Evolutionary conservation across 257 asterid genomes (phyloP).

Genomic region (Agastache rugosa): DNA sequence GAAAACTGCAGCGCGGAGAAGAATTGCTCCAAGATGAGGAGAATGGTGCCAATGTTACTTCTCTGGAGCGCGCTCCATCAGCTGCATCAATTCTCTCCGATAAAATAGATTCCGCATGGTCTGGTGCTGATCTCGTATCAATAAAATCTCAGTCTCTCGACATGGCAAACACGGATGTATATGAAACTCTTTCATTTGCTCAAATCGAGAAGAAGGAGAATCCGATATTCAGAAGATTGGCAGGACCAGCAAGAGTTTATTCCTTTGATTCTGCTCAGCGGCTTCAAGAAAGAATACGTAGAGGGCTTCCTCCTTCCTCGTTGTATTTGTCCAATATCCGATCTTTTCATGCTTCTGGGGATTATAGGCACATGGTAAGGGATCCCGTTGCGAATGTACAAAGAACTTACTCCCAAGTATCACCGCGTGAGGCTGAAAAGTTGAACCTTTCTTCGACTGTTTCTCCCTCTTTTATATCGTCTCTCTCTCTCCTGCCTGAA

Average conservation of each 20-base stretch:
- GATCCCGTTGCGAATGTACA: slow-evolving; percentile 68
- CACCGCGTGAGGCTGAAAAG: slow-evolving; percentile 59
- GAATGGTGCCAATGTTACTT: slow-evolving; percentile 30
- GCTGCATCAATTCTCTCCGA: slow-evolving; percentile 84
- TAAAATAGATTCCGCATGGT: slow-evolving; percentile 90
- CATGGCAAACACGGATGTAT: slow-evolving; percentile 37
- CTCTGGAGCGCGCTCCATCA: slow-evolving; percentile 65
- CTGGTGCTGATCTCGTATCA: slow-evolving; percentile 67
- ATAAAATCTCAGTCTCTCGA: slow-evolving; percentile 37
- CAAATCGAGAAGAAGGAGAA: slow-evolving; percentile 40
- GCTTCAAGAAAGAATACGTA: slow-evolving; percentile 68
- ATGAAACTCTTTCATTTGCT: slow-evolving; percentile 42
- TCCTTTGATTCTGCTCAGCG: slow-evolving; percentile 93
- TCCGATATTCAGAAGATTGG: slow-evolving; percentile 49
- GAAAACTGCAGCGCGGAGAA: slow-evolving; percentile 29
- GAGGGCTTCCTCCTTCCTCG: slow-evolving; percentile 75
- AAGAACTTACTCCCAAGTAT: slow-evolving; percentile 63
- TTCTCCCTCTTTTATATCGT: slow-evolving; percentile 59
- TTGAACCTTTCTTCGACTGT: slow-evolving; percentile 41
- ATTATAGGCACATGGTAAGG: slow-evolving; percentile 76
- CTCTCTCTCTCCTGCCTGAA: slow-evolving; percentile 63
- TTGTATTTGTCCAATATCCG: slow-evolving; percentile 58
- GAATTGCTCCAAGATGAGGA: slow-evolving; percentile 37
- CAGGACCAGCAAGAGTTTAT: slow-evolving; percentile 67
- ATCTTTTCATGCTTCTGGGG: slow-evolving; percentile 94